Percentiles rank a stretch among this genome's conserved stretches.
Conservation (phyloP, 176 grass and related monocot genomes). For the Aegilops longissima region DNA sequence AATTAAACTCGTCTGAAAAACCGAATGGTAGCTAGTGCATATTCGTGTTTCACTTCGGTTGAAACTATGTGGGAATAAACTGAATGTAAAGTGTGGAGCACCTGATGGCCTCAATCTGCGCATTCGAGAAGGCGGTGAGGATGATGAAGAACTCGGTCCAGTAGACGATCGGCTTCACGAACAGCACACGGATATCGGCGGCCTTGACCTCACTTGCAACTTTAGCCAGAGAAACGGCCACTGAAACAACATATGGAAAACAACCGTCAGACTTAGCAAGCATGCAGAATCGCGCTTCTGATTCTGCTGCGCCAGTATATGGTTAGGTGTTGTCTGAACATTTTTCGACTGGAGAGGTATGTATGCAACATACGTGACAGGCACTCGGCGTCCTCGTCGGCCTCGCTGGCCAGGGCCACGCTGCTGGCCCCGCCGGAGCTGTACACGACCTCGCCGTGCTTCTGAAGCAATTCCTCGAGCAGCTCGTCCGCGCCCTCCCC, state of each 20-base stretch:
- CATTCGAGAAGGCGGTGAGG: constrained; percentile 87
- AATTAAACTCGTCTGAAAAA: background rate
- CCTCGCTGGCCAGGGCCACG: constrained; percentile 29
- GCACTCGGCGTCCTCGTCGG: constrained; percentile 79
- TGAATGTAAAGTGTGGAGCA: constrained; percentile 4
- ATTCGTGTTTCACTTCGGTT: background rate
- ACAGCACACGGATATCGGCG: constrained; percentile 75
- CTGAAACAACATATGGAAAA: constrained; percentile 34
- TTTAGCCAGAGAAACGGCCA: constrained; percentile 82
- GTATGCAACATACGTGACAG: constrained; percentile 64
- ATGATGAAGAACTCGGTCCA: constrained; percentile 99
- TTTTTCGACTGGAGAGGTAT: background rate
- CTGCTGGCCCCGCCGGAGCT: constrained; percentile 28
- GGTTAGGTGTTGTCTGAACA: background rate
- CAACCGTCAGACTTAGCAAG: background rate
- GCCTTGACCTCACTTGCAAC: constrained; percentile 90
- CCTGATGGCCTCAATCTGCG: constrained; percentile 96
- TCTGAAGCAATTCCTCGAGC: constrained; percentile 87
- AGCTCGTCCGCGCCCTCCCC: constrained; percentile 63
- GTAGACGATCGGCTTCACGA: constrained; percentile 88
- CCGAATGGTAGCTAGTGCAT: too few species aligned
- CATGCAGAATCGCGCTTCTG: background rate
- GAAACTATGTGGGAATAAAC: background rate
- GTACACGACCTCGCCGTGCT: constrained; percentile 91
- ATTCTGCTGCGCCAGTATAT: background rate